Percentiles rank a stretch among this genome's conserved stretches.
Conservation (phyloP, 139 green algal genomes). For the Spirogloea muscicola region DNA sequence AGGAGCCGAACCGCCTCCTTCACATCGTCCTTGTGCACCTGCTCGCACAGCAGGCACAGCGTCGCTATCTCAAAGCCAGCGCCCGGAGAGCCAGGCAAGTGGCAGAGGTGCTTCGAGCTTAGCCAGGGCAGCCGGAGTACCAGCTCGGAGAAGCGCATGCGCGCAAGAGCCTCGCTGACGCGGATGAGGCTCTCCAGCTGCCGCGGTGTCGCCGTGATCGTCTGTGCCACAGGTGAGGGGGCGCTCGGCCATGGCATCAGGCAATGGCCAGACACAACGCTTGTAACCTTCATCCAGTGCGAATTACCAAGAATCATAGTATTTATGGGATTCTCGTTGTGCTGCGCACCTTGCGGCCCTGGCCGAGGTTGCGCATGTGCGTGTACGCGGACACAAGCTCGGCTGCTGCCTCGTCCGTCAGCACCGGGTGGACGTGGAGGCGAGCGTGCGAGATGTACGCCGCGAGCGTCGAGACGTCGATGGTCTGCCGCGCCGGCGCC, state of each 20-base stretch:
- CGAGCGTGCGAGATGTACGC: conserved; percentile 88
- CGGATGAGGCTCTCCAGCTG: conserved; percentile 90
- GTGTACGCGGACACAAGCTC: conserved; percentile 77
- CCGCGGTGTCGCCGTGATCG: conserved; percentile 83
- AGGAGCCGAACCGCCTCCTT: conserved; percentile 64
- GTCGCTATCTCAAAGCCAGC: background rate
- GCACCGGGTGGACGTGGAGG: conserved; percentile 56
- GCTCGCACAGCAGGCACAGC: background rate
- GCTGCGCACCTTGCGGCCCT: too few relatives aligned
- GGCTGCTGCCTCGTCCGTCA: conserved; percentile 71
- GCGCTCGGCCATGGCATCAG: too few relatives aligned
- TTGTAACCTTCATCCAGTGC: too few relatives aligned
- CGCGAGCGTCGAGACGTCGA: conserved; percentile 66
- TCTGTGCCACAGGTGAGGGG: too few relatives aligned
- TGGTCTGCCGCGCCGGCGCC: conserved; percentile 38
- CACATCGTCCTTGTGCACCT: conserved; percentile 58
- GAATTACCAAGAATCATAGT: too few relatives aligned
- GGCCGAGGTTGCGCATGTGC: conserved; percentile 76
- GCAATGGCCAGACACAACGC: too few relatives aligned
- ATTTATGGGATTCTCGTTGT: too few relatives aligned
- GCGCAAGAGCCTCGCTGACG: conserved; percentile 74
- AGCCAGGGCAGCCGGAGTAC: conserved; percentile 7
- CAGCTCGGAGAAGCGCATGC: conserved; percentile 59
- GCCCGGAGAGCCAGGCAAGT: background rate
- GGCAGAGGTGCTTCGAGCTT: too few relatives aligned